Conservation (phyloP, 176 grass and related monocot genomes). For the Avena sativa region DNA sequence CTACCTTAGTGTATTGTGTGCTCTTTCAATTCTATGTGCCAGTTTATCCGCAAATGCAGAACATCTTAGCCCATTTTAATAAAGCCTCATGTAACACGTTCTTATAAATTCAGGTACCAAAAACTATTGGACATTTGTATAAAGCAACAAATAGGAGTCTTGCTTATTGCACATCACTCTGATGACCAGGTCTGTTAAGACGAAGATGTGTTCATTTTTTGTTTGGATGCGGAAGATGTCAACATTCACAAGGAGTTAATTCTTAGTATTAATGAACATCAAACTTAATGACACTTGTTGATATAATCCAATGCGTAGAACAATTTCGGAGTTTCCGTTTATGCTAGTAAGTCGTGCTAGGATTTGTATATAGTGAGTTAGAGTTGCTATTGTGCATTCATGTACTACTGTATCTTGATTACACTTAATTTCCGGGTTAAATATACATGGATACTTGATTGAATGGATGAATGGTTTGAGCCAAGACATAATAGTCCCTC, state of each 20-base stretch:
- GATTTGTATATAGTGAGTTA: slow-evolving; percentile 18
- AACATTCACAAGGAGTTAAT: slow-evolving; percentile 15
- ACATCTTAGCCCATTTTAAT: slow-evolving; percentile 25
- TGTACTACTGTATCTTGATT: not conserved
- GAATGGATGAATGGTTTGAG: slow-evolving; percentile 2
- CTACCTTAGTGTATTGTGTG: not conserved
- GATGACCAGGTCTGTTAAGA: slow-evolving; percentile 83
- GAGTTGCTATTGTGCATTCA: slow-evolving; percentile 20
- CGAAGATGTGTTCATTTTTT: slow-evolving; percentile 22
- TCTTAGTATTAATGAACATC: not conserved
- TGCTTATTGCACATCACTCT: slow-evolving; percentile 91
- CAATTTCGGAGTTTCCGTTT: not conserved
- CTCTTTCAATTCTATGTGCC: slow-evolving; percentile 2
- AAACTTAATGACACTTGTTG: not conserved
- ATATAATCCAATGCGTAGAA: not conserved
- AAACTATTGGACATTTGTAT: slow-evolving; percentile 79
- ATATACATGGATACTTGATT: slow-evolving; percentile 27
- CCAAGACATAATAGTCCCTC: not conserved
- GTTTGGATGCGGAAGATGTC: slow-evolving; percentile 13
- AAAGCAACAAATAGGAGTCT: slow-evolving; percentile 77
- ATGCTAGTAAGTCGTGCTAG: not conserved
- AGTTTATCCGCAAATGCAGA: slow-evolving; percentile 23
- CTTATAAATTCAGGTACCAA: slow-evolving; percentile 76
- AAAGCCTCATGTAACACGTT: slow-evolving; percentile 14
- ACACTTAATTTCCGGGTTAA: slow-evolving; percentile 6